Conservation (phyloP, 164 flowering plant species). For the Annona cherimola region DNA sequence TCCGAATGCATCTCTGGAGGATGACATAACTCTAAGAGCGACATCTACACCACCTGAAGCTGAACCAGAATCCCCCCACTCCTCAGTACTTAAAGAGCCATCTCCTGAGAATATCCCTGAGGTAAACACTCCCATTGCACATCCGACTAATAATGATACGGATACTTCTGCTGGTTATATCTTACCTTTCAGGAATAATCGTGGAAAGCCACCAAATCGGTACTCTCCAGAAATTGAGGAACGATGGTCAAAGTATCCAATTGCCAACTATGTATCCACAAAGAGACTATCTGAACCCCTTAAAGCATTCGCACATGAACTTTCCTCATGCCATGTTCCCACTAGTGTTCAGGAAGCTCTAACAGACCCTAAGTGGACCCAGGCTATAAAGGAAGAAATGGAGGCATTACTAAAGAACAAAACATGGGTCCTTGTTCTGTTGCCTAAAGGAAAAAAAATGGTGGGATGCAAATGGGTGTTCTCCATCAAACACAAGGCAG, state of each 20-base stretch:
- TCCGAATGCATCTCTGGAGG: no score
- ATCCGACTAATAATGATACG: neutral
- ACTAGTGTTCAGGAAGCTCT: slow-evolving; percentile 2
- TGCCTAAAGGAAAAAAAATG: neutral
- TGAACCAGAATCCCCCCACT: neutral
- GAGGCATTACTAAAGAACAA: neutral
- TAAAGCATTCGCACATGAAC: neutral
- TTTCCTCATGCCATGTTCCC: neutral
- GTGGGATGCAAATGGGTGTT: neutral
- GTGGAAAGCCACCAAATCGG: neutral
- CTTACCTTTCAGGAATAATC: slow-evolving; percentile 5
- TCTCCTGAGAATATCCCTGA: slow-evolving; percentile 11
- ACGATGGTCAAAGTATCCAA: neutral
- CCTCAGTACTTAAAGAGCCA: neutral
- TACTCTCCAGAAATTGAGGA: neutral
- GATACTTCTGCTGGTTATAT: neutral
- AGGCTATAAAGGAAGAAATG: slow-evolving; percentile 3
- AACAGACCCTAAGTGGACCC: neutral
- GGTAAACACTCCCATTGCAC: neutral
- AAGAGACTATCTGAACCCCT: neutral
- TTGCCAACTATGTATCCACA: slow-evolving; percentile 4
- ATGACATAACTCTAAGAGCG: neutral
- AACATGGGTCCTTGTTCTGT: neutral
- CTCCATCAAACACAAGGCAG: neutral
- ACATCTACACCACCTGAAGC: no score